Percentiles rank a stretch among this genome's conserved stretches.
These are phyloP conservation scores for Fomitopsis schrenkii DNA, from an alignment of 1,284 basidiomycete species.

Conservation along the genomic window DNA sequence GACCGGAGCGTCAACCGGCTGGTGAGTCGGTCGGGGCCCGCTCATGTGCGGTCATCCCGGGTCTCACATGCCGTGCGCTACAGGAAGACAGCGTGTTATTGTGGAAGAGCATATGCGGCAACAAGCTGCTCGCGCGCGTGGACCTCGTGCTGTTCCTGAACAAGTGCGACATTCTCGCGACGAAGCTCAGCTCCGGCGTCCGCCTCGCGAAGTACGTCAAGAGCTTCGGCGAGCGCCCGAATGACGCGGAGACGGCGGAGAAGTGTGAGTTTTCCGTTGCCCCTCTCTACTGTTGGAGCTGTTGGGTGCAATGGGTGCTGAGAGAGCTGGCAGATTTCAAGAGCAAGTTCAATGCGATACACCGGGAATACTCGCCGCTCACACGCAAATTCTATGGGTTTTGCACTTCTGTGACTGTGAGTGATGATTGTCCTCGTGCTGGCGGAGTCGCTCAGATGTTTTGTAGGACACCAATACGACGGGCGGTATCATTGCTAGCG, in stretches of 20 bases:
- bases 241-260: slow-evolving; percentile 66
- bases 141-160: slow-evolving; percentile 77
- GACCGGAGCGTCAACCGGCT: slow-evolving; percentile 68
- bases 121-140: slow-evolving; percentile 67
- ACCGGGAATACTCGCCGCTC: slow-evolving; percentile 69
- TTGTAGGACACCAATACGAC: slow-evolving; percentile 67
- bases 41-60: not conserved
- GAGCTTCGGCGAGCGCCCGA: slow-evolving; percentile 68
- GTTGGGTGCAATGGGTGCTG: not conserved
- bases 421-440: slow-evolving; percentile 14
- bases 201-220: slow-evolving; percentile 64
- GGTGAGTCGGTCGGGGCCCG: slow-evolving; percentile 36
- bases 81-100: slow-evolving; percentile 78
- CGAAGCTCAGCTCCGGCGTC: slow-evolving; percentile 60
- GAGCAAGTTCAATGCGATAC: slow-evolving; percentile 74
- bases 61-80: not conserved
- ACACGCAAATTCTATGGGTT: slow-evolving; percentile 78
- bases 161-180: slow-evolving; percentile 72
- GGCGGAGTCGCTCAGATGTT: not conserved
- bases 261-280: slow-evolving; percentile 44
- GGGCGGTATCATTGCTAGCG: slow-evolving; percentile 72
- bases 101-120: slow-evolving; percentile 75
- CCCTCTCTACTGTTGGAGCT: no score
- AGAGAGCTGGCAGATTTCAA: slow-evolving; percentile 49
- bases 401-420: slow-evolving; percentile 71